These are phyloP conservation scores for Ganoderma meredithae DNA, from an alignment of 1,284 basidiomycete species.

Conservation along the genomic window DNA sequence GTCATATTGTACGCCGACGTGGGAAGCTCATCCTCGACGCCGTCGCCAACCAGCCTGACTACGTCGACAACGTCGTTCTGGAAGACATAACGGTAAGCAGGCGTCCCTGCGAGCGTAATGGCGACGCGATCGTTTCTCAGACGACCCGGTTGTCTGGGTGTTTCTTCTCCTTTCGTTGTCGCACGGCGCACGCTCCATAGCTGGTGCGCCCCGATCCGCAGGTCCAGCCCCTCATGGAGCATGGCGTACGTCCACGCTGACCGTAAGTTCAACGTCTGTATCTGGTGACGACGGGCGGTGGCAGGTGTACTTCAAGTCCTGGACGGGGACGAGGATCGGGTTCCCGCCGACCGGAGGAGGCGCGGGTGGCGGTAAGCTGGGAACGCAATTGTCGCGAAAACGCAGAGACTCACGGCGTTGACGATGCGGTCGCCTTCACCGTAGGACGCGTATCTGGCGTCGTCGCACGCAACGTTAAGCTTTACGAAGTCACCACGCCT, in stretches of 20 bases:
- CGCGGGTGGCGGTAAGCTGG: conserved; percentile 54
- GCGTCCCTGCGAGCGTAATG: background rate
- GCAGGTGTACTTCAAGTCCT: conserved; percentile 71
- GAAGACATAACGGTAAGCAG: conserved; percentile 54
- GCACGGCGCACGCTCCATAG: conserved; percentile 36
- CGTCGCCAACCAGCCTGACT: conserved; percentile 51
- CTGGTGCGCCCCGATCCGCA: conserved; percentile 53
- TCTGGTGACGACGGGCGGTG: conserved; percentile 1
- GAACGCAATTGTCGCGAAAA: conserved; percentile 1
- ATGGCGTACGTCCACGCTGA: conserved; percentile 48
- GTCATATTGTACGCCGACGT: background rate
- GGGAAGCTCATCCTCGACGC: conserved; percentile 5
- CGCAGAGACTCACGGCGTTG: background rate
- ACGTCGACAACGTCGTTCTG: conserved; percentile 62
- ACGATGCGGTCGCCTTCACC: conserved; percentile 1
- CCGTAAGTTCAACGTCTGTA: conserved; percentile 13
- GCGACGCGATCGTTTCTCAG: conserved; percentile 8
- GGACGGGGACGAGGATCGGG: conserved; percentile 63
- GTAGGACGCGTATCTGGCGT: conserved; percentile 61
- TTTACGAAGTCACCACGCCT: conserved; percentile 55
- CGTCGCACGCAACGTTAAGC: conserved; percentile 51
- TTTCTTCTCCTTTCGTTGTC: background rate
- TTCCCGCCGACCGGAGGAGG: conserved; percentile 70
- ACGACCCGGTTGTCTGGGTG: background rate
- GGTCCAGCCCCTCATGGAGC: conserved; percentile 63